Conservation (phyloP, 2,329 filamentous ascomycete genomes). For the Fusarium sp. region DNA sequence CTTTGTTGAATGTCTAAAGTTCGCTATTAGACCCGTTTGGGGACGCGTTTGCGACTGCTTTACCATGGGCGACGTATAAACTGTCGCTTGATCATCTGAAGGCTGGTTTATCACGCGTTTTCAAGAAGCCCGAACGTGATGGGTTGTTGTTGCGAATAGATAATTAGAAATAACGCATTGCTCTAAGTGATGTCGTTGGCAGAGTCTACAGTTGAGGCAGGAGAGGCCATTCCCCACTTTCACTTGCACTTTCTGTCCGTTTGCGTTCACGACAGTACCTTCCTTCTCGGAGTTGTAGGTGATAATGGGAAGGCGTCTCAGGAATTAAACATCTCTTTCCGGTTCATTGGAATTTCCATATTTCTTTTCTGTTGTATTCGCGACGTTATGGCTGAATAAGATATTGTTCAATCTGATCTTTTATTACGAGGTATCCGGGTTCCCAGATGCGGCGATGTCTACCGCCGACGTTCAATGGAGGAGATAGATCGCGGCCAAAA, state of each 20-base stretch:
- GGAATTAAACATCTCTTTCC: not conserved
- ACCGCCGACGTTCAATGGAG: not conserved
- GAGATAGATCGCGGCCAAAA: not conserved
- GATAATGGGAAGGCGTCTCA: not conserved
- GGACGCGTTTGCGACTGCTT: slow-evolving; percentile 35
- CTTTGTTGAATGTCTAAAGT: slow-evolving; percentile 1
- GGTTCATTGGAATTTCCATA: not conserved
- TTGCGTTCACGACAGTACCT: slow-evolving; percentile 17
- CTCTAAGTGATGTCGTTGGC: not conserved
- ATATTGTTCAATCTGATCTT: not conserved
- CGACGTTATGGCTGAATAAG: not conserved
- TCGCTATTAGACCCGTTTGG: slow-evolving; percentile 42
- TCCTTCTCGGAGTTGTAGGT: not conserved
- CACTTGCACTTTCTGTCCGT: not conserved
- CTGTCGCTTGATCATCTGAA: not conserved
- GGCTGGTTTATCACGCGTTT: fast-evolving
- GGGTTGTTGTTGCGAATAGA: not conserved
- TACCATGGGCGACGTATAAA: not conserved
- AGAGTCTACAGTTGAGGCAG: not conserved
- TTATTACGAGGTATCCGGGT: not conserved
- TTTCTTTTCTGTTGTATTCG: not conserved
- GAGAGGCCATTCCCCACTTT: slow-evolving; percentile 21
- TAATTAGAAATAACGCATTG: not conserved
- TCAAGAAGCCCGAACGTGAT: too few species aligned
- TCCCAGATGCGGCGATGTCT: slow-evolving; percentile 16